Evolutionary conservation across 129 eudicot genomes (phyloP), one percentile per base, ranked within the genome.

Genomic region (Centella asiatica): DNA sequence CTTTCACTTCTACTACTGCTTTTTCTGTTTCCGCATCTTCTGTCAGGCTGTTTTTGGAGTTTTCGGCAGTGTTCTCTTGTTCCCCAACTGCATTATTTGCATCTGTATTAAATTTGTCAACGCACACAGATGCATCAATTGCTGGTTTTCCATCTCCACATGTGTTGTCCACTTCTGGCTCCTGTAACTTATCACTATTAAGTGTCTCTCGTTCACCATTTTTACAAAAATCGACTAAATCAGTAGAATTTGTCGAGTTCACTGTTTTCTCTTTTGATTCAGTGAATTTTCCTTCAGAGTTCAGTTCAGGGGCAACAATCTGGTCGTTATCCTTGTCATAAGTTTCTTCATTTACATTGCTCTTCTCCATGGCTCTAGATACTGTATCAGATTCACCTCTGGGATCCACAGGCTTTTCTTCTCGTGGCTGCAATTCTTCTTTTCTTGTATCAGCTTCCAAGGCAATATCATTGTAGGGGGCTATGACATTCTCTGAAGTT

Each of bases 21-120:
- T 37, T 39, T 31, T 60, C 49, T 60, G 7, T 37, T 22, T 60
- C 49, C 2, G 7, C 49, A 39, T 39, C 49, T 60, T 60, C 65
- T 12, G 40, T 37, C 18, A 26, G 23, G 65, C n/a, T 60, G 29
- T 31, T 23, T 36, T 60, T 13, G 5, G n/a, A 33, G 36, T 58
- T 33, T 60, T 20, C 11, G 12, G 19, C 6, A 24, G 65, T 19
- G 14, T 60, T 6, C 65, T 33, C 64, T 12, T 34, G 65, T 37
- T 60, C 65, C 12, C 20, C 14, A 19, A 34, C 19, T 2, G 27
- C 46, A 22, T 10, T 29, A 26, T 14, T 19, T 5, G 23, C 29
- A 34, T 11, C 40, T 55, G 39, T 55, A 26, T 55, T 29, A 55
- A n/a, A 14, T 26, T 13, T 39, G 28, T 55, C 64, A 33, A 15